Conservation (phyloP, 495 filamentous ascomycete genomes). For the Podospora comata region DNA sequence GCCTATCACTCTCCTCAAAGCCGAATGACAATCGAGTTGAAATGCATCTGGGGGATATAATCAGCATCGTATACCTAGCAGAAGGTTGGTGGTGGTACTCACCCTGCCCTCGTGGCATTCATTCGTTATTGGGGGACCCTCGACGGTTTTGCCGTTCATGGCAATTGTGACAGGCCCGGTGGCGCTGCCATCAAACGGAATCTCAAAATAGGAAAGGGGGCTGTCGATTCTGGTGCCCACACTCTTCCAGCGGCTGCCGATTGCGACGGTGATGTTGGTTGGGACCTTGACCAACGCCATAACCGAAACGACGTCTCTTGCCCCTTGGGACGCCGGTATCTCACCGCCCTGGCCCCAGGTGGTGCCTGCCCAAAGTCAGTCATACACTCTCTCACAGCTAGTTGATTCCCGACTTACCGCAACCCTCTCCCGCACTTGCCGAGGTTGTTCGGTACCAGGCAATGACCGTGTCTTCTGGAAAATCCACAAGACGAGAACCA, state of each 20-base stretch:
- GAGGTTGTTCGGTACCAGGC: conserved; percentile 64
- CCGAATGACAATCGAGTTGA: conserved; percentile 42
- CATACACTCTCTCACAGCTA: neutral
- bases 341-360: conserved; percentile 47
- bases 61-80: neutral
- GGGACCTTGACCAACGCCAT: conserved; percentile 38
- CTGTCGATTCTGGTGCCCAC: conserved; percentile 36
- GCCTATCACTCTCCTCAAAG: conserved; percentile 17
- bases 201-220: conserved; percentile 52
- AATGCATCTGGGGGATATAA: conserved; percentile 34
- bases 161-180: conserved; percentile 51
- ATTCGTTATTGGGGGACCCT: conserved; percentile 48
- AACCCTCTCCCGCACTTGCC: conserved; percentile 29
- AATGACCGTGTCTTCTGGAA: conserved; percentile 49
- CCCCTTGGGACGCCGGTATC: conserved; percentile 37
- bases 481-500: conserved; percentile 40
- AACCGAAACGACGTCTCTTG: conserved; percentile 47
- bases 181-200: conserved; percentile 46
- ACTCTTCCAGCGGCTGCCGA: conserved; percentile 45
- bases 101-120: conserved; percentile 49
- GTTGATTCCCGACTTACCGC: conserved; percentile 35
- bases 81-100: conserved; percentile 25
- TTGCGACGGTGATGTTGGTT: conserved; percentile 45
- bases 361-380: conserved; percentile 28
- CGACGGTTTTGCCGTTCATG: conserved; percentile 43